These are phyloP conservation scores for Capsicum rhomboideum DNA, from an alignment of 257 asterid genomes.

Conservation along the genomic window DNA sequence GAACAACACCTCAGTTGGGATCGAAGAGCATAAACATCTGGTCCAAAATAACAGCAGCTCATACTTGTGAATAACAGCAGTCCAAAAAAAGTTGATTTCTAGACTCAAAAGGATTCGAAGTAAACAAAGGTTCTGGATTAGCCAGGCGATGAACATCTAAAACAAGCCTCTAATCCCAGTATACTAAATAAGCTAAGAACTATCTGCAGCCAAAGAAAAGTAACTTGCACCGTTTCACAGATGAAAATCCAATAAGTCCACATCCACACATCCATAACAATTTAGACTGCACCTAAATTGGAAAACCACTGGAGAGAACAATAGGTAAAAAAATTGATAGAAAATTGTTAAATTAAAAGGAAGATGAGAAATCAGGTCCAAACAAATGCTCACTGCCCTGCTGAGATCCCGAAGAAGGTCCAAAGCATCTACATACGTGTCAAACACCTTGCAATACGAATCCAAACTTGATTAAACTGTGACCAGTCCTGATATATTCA, in stretches of 20 bases:
- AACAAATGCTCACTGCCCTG: neutral
- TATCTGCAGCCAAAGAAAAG: neutral
- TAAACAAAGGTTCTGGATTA: no score
- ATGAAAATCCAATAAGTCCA: neutral
- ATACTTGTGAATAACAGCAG: no score
- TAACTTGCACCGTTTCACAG: neutral
- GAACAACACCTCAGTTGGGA: neutral
- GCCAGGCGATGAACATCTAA: neutral
- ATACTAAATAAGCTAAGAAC: no score
- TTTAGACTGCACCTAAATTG: neutral
- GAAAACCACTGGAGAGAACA: neutral
- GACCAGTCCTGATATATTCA: neutral
- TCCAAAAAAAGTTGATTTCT: no score
- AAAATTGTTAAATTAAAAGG: no score
- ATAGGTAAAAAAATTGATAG: neutral
- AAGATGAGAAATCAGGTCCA: neutral
- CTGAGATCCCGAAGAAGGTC: neutral
- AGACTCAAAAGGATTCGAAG: no score
- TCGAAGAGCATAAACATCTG: neutral
- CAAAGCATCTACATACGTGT: neutral
- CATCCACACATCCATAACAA: neutral
- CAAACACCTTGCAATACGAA: neutral
- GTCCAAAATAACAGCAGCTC: neutral
- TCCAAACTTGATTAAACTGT: neutral
- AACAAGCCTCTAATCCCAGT: neutral